Base-by-base conservation (phyloP, 345 rosid genomes). In the Hibiscus mutabilis region DNA sequence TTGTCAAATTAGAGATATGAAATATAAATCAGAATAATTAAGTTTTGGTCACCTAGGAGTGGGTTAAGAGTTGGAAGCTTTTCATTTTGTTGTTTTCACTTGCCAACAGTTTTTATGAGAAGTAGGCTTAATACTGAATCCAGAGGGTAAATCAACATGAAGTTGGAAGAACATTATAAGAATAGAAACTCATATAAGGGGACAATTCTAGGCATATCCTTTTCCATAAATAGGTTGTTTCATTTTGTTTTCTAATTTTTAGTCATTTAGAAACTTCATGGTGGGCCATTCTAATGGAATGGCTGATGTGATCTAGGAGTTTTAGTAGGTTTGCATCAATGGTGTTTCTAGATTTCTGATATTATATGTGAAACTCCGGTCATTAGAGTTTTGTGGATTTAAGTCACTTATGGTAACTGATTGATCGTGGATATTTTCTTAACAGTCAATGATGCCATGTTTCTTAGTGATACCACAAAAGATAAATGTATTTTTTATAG, bases 1-100 rank as follows among this genome's bases (percentile, higher is more conserved):
- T n/a, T 62, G 35, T 60, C 66, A n/a, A 42, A 42, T 61, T 61
- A 33, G 46, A 61, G 24, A 61, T 35, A 18, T 59, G 44, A 60
- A 25, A 60, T 31, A 31, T 19, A 60, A 33, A n/a, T 33, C 46
- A n/a, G 19, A 35, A 14, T 62, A 24, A 18, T 62, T 35, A 35
- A 18, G 9, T 27, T 64, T 40, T 63, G 24, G 40, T 37, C 19
- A 33, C 3, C 24, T 31, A n/a, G 24, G 42, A 31, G 46, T 61
- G 18, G 66, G 46, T 16, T 25, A 61, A 31, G 66, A 37, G n/a
- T 18, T 63, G 67, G 27, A 19, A 0, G 13, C 11, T 63, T 33
- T 63, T 13, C 4, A 18, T 42, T 65, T 19, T n/a, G 46, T 63
- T 65, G 53, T 65, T 65, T 33, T 27, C 10, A 33, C n/a, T 65